A percentile compares a stretch with the other conserved stretches of the same genome.
Conservation (phyloP, 164 flowering plant species). For the Cinnamomum micranthum region DNA sequence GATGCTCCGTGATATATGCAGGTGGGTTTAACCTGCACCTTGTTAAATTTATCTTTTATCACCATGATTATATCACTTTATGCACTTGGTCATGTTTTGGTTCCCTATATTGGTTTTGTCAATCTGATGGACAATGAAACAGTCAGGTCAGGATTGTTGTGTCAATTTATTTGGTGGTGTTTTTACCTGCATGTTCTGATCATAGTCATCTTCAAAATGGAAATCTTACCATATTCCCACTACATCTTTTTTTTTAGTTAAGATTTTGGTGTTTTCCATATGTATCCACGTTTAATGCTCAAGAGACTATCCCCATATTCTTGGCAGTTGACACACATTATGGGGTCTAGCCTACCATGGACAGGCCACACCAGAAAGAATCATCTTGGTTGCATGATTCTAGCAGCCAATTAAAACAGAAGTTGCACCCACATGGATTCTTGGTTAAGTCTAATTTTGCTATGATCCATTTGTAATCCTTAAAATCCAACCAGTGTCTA, state of each 20-base stretch:
- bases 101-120: not conserved
- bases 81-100: not conserved
- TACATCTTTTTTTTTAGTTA: too few species aligned
- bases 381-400: not conserved
- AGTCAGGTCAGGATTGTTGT: not conserved
- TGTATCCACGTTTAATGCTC: too few species aligned
- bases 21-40: conserved; percentile 39
- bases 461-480: not conserved
- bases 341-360: not conserved
- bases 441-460: too few species aligned
- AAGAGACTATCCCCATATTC: not conserved
- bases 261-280: too few species aligned
- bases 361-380: not conserved
- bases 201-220: not conserved
- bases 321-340: not conserved
- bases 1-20: conserved; percentile 96
- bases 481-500: too few species aligned
- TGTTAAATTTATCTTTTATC: not conserved
- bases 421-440: not conserved
- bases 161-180: not conserved
- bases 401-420: not conserved
- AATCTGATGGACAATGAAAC: not conserved
- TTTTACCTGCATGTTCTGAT: not conserved
- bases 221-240: not conserved
- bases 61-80: not conserved